A percentile compares a stretch with the other conserved stretches of the same genome.
Evolutionary conservation across 73 alveolate species (phyloP).

Genomic region (Stentor roeselii): DNA sequence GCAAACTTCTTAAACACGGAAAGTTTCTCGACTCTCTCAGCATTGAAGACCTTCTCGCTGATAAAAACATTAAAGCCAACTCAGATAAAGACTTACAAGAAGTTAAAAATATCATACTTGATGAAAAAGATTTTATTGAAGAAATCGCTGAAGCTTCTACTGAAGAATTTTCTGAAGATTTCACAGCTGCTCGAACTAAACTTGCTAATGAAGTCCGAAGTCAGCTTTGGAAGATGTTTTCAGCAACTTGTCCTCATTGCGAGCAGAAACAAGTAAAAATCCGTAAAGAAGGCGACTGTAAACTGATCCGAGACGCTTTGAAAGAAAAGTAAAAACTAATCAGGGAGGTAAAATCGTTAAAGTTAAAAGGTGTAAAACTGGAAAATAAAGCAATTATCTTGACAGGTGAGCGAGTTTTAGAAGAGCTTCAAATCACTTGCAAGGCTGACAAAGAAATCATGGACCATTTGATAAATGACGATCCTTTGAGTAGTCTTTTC

Average conservation of each 20-base stretch:
- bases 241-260: slow-evolving; percentile 65
- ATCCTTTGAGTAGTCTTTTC: slow-evolving; percentile 65
- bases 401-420: slow-evolving; percentile 63
- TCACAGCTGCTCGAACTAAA: slow-evolving; percentile 23
- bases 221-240: slow-evolving; percentile 39
- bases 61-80: slow-evolving; percentile 15
- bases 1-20: slow-evolving; percentile 45
- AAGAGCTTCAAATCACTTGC: slow-evolving; percentile 63
- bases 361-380: neutral
- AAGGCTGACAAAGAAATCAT: slow-evolving; percentile 65
- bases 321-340: slow-evolving; percentile 36
- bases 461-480: slow-evolving; percentile 70
- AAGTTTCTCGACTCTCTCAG: slow-evolving; percentile 34
- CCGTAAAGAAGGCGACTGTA: slow-evolving; percentile 63
- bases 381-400: neutral
- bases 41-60: slow-evolving; percentile 24
- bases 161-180: slow-evolving; percentile 25
- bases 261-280: slow-evolving; percentile 47
- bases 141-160: slow-evolving; percentile 14
- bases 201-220: slow-evolving; percentile 25
- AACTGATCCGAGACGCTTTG: slow-evolving; percentile 50
- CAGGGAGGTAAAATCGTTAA: slow-evolving; percentile 27
- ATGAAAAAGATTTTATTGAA: neutral
- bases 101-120: neutral
- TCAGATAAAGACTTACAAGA: neutral